A percentile compares a stretch with the other conserved stretches of the same genome.
These are phyloP conservation scores for Phytophthora pistaciae DNA, from an alignment of 352 stramenopile genomes.

Conservation along the genomic window DNA sequence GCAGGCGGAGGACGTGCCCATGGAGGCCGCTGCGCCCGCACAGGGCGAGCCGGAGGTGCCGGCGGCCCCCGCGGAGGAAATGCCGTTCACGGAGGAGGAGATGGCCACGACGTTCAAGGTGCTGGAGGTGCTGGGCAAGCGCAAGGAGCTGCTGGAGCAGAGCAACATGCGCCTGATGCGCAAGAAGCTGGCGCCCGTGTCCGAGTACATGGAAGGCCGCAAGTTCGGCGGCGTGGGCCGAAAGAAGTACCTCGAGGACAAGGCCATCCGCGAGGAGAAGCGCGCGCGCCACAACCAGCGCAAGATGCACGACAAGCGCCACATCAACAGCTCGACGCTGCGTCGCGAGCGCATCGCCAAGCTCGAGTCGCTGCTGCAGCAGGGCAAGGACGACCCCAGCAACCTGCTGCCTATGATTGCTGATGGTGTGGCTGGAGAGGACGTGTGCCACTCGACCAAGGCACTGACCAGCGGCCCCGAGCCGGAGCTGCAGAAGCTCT, in stretches of 20 bases:
- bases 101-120: slow-evolving; percentile 72
- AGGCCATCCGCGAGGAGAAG: slow-evolving; percentile 88
- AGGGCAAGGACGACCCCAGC: slow-evolving; percentile 69
- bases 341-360: slow-evolving; percentile 92
- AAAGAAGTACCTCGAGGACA: slow-evolving; percentile 92
- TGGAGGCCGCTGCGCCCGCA: slow-evolving; percentile 27
- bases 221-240: slow-evolving; percentile 86
- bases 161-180: slow-evolving; percentile 80
- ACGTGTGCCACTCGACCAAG: slow-evolving; percentile 62
- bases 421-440: slow-evolving; percentile 88
- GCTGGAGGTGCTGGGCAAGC: slow-evolving; percentile 58
- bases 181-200: slow-evolving; percentile 82
- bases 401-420: slow-evolving; percentile 88
- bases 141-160: slow-evolving; percentile 70
- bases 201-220: slow-evolving; percentile 82
- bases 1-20: slow-evolving; percentile 42
- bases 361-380: slow-evolving; percentile 90
- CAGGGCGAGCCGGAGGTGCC: slow-evolving; percentile 7
- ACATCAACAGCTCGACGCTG: slow-evolving; percentile 94
- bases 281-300: slow-evolving; percentile 84
- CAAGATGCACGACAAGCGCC: slow-evolving; percentile 93
- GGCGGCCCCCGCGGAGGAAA: slow-evolving; percentile 36
- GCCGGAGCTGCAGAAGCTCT: slow-evolving; percentile 63
- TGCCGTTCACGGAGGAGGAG: slow-evolving; percentile 83
- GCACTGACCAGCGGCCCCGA: slow-evolving; percentile 29